Evolutionary conservation across 441 rosid species (phyloP), one percentile per base, ranked within the genome.

Genomic region (Erodium trifolium): DNA sequence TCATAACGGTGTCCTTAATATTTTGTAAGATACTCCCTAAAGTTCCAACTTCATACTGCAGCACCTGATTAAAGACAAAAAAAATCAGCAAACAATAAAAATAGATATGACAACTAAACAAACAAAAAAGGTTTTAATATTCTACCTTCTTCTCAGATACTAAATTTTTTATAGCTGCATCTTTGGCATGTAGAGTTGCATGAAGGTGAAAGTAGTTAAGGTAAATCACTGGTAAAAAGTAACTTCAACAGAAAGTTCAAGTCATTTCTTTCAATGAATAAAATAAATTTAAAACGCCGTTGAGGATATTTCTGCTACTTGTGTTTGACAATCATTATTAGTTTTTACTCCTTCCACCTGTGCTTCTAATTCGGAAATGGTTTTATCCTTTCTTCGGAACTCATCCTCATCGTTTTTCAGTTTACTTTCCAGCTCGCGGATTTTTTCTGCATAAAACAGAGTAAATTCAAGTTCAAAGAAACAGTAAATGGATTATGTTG

Each of bases 241-340:
- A 45, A 72, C 41, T 69, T 67, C 41, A 41, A 72, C 72, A 45
- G 62, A 78, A 72, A 66, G 14, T 66, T 63, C 43, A 71, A 67
- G 10, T 66, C 66, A 63, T 11, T 37, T 72, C 49, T 59, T 55
- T 14, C 14, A 62, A 64, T 41, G 14, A 53, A 68, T 31, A 47
- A 66, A 41, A 65, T 29, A 68, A 57, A 49, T 70, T 13, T 53
- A 59, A 13, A 57, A 68, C 18, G 60, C 39, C 70, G 17, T 27
- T 7, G 57, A 34, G 92, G 94, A 92, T 92, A 89, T 92, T 73
- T 86, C 90, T 84, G 87, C 87, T 3, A 85, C 67, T 75, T 84
- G 91, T 71, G 62, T 75, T 74, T 79, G 82, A 67, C 55, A 45
- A 68, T 72, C 70, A 65, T 80, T 79, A 71, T 73, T 72, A 70